Base-by-base conservation (phyloP, 1,284 basidiomycete species). In the Papiliotrema nemorosa region DNA sequence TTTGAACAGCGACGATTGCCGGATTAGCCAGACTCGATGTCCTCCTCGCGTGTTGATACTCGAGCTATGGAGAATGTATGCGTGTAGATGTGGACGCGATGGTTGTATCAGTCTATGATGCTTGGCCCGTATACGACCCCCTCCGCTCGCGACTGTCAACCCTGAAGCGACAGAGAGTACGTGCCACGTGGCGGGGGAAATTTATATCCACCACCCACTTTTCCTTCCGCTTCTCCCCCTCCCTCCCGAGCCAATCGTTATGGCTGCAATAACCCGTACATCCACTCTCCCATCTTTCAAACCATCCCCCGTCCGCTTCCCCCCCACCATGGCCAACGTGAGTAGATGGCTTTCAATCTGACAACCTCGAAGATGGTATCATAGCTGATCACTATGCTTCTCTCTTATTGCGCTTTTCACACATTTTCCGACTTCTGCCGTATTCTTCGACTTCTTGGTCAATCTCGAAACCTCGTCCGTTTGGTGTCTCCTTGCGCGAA, bases 291-390 rank as follows among this genome's bases (percentile, higher is more conserved):
- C 24, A 14, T 10, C 26, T 29, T 13, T 26, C 38, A 14, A 14
- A 31, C 7, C 29, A 31, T 7, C 29, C 21, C 3, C 14, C 40
- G 24, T 26, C 40, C 20, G 44, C n/a, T n/a, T n/a, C n/a, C n/a
- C n/a, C n/a, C 27, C 21, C 53, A 54, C 22, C 9, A 53, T 53
- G 52, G 52, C 52, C 41, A 49, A 47, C 29, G 52, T 53, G 47
- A 53, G 52, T 53, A 14, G 29, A 31, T 14, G 14, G 35, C 10
- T 37, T 20, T n/a, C n/a, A n/a, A n/a, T n/a, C 22, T 40, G 24
- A 25, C 14, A 22, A 25, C 18, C 22, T 38, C 14, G 14, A 14
- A 6, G 25, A 35, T 7, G 5, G 9, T 34, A 25, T n/a, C 3
- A 3, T 21, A 38, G 34, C 37, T 38, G 43, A 44, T 29, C 35